phyloP scores from a whole-genome alignment of 2,329 filamentous ascomycete species.

The Trichothecium roseum region DNA sequence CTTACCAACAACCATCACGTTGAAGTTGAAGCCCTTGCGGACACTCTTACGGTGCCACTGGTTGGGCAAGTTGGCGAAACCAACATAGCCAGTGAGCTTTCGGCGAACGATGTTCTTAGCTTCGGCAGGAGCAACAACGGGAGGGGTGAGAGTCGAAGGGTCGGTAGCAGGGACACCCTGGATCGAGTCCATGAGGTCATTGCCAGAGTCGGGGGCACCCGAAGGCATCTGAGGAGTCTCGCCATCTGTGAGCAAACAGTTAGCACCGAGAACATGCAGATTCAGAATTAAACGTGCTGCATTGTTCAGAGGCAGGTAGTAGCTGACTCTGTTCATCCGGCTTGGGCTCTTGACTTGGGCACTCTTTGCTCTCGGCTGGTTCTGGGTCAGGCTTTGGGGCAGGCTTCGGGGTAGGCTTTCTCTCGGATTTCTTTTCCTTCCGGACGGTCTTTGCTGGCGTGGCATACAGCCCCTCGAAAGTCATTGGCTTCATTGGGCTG shows the following conservation, averaged over 20 bases:
- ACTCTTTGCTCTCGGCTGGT: too few species aligned
- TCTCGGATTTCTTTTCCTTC: too few species aligned
- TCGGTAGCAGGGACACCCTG: conserved; percentile 26
- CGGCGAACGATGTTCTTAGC: conserved; percentile 94
- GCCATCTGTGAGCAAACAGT: conserved; percentile 29
- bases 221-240: conserved; percentile 18
- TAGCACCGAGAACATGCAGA: conserved; percentile 15
- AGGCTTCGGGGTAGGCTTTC: too few species aligned
- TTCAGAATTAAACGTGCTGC: neutral
- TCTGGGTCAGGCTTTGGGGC: too few species aligned
- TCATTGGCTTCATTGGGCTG: conserved; percentile 29
- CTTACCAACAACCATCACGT: conserved; percentile 99
- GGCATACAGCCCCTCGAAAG: conserved; percentile 36
- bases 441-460: neutral
- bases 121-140: conserved; percentile 45
- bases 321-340: too few species aligned
- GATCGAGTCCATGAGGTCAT: conserved; percentile 16
- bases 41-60: conserved; percentile 99
- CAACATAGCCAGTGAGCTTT: conserved; percentile 97
- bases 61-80: conserved; percentile 97
- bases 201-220: conserved; percentile 26
- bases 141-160: conserved; percentile 18
- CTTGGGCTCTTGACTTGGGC: too few species aligned
- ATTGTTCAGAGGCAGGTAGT: too few species aligned
- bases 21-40: conserved; percentile 99